phyloP scores from a whole-genome alignment of 1,139 yeast genomes.

The Suhomyces atakaporum region DNA sequence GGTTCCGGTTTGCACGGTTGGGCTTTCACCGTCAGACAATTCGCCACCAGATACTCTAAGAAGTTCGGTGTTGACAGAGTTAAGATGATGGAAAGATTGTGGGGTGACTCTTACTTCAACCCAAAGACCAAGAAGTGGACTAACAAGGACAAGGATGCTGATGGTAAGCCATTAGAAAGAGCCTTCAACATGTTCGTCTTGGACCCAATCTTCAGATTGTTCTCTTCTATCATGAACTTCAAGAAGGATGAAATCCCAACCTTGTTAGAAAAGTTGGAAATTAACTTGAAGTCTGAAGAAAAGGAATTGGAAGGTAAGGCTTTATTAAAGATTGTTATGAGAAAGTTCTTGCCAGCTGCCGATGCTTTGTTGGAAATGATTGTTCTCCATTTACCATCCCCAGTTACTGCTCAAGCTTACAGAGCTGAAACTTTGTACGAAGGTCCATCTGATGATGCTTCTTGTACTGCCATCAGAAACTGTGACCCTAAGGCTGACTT shows the following conservation, averaged over 20 bases:
- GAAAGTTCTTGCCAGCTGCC: slow-evolving; percentile 99
- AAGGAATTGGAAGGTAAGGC: slow-evolving; percentile 99
- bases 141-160: slow-evolving; percentile 93
- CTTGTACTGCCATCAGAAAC: slow-evolving; percentile 90
- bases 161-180: slow-evolving; percentile 95
- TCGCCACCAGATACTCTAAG: slow-evolving; percentile 97
- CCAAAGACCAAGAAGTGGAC: slow-evolving; percentile 99
- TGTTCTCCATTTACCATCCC: slow-evolving; percentile 97
- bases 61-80: slow-evolving; percentile 98
- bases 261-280: slow-evolving; percentile 90
- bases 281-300: slow-evolving; percentile 88
- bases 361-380: slow-evolving; percentile 99
- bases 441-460: slow-evolving; percentile 96
- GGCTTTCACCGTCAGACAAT: slow-evolving; percentile 99
- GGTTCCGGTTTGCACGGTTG: slow-evolving; percentile 99
- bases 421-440: slow-evolving; percentile 99
- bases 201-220: slow-evolving; percentile 98
- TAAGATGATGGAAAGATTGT: slow-evolving; percentile 99
- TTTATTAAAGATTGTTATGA: slow-evolving; percentile 96
- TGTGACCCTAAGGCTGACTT: slow-evolving; percentile 99
- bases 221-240: slow-evolving; percentile 54
- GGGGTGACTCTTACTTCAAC: slow-evolving; percentile 99
- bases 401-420: slow-evolving; percentile 98
- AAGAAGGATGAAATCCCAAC: slow-evolving; percentile 90
- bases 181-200: slow-evolving; percentile 99